Evolutionary conservation across 1,284 basidiomycete species (phyloP).

Genomic region (Vanrija sp.): DNA sequence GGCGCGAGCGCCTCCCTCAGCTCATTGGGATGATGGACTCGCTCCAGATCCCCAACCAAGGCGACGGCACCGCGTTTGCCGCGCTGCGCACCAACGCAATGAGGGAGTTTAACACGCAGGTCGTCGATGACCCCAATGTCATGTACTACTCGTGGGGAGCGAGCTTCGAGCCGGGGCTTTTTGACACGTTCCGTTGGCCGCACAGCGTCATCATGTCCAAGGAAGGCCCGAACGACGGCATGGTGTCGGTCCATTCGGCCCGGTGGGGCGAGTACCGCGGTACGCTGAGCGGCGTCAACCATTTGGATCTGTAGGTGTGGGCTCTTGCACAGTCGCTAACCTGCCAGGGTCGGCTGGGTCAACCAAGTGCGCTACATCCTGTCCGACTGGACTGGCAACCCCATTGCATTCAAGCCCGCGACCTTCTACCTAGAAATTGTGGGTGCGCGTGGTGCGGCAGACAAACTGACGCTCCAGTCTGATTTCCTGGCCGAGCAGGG

Average conservation of each 20-base stretch:
- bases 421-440: constrained; percentile 81
- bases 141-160: constrained; percentile 93
- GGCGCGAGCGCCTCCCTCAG: constrained; percentile 53
- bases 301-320: constrained; percentile 68
- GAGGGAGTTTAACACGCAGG: constrained; percentile 79
- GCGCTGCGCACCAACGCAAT: constrained; percentile 80
- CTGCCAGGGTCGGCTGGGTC: constrained; percentile 51
- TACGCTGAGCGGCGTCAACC: constrained; percentile 83
- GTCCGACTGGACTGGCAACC: constrained; percentile 79
- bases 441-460: constrained; percentile 10
- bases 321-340: neutral
- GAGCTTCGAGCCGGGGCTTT: constrained; percentile 74
- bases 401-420: constrained; percentile 80
- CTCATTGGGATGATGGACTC: constrained; percentile 58
- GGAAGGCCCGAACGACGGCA: constrained; percentile 90
- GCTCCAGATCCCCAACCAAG: constrained; percentile 69
- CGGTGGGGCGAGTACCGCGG: constrained; percentile 74
- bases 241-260: constrained; percentile 85
- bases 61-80: constrained; percentile 87
- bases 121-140: constrained; percentile 70
- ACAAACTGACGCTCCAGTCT: constrained; percentile 22
- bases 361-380: constrained; percentile 67
- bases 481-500: constrained; percentile 47
- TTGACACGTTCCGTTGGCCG: constrained; percentile 82
- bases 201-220: constrained; percentile 79